Conservation (phyloP, 768 basidiomycete species). For the Boletus sensibilis region DNA sequence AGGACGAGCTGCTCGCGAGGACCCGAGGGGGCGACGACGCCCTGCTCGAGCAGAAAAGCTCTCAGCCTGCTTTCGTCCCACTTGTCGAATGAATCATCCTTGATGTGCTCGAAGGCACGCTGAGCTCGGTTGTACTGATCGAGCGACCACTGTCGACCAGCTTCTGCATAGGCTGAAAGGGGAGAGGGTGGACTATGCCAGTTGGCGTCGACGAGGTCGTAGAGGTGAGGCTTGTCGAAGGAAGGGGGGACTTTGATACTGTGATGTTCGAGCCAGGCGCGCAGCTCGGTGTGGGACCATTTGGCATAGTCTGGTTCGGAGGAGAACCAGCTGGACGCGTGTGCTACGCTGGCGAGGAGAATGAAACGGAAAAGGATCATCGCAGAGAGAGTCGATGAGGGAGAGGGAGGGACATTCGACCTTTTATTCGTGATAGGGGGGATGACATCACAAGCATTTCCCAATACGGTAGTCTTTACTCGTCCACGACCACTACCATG, state of each 20-base stretch:
- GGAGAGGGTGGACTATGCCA: slow-evolving; percentile 41
- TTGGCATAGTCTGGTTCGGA: slow-evolving; percentile 37
- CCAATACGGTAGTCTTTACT: slow-evolving; percentile 2
- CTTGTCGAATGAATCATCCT: slow-evolving; percentile 62
- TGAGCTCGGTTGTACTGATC: slow-evolving; percentile 67
- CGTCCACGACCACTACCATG: not conserved
- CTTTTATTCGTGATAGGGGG: slow-evolving; percentile 16
- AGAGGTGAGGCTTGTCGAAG: slow-evolving; percentile 38
- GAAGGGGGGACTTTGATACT: slow-evolving; percentile 54
- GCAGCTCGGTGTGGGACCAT: slow-evolving; percentile 68
- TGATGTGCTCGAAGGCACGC: slow-evolving; percentile 55
- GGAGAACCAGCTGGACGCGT: slow-evolving; percentile 55
- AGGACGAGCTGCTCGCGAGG: slow-evolving; percentile 77
- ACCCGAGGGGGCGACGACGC: slow-evolving; percentile 78
- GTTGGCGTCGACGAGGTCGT: slow-evolving; percentile 57
- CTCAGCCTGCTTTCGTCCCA: slow-evolving; percentile 87
- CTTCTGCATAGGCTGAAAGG: slow-evolving; percentile 36
- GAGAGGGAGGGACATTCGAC: not conserved
- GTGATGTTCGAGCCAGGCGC: slow-evolving; percentile 68
- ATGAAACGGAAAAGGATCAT: slow-evolving; percentile 25
- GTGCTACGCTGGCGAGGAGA: slow-evolving; percentile 37
- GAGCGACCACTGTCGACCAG: slow-evolving; percentile 48
- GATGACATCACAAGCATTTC: slow-evolving; percentile 27
- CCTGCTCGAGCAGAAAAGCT: slow-evolving; percentile 82
- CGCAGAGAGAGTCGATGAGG: not conserved